Percentiles rank a stretch among this genome's conserved stretches.
Conservation (phyloP, 2,329 filamentous ascomycete species). For the Exserohilum turcica region DNA sequence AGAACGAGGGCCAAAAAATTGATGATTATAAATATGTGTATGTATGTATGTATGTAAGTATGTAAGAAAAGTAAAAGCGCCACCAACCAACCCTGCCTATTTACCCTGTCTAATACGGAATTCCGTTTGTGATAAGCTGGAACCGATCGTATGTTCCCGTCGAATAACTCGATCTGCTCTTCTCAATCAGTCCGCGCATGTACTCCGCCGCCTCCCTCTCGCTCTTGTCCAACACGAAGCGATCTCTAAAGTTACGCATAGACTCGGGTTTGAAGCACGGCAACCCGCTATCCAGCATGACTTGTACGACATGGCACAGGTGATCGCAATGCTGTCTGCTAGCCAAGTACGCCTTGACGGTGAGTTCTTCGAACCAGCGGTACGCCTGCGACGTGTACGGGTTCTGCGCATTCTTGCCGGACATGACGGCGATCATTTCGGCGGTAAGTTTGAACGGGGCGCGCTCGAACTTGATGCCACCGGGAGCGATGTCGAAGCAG, state of each 20-base stretch:
- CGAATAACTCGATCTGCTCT: conserved; percentile 86
- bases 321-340: conserved; percentile 85
- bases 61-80: not conserved
- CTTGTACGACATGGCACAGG: conserved; percentile 82
- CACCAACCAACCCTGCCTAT: not conserved
- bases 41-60: not conserved
- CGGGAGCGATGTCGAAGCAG: conserved; percentile 98
- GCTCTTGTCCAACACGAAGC: conserved; percentile 89
- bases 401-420: conserved; percentile 62
- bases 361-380: conserved; percentile 94
- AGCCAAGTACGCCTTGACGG: conserved; percentile 92
- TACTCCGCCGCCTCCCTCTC: conserved; percentile 95
- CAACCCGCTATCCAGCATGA: conserved; percentile 95
- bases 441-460: conserved; percentile 97
- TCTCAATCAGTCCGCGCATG: conserved; percentile 86
- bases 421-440: conserved; percentile 99
- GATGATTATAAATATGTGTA: not conserved
- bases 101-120: conserved; percentile 71
- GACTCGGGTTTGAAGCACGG: conserved; percentile 98
- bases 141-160: conserved; percentile 98
- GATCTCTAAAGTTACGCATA: conserved; percentile 86
- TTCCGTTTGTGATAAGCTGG: conserved; percentile 95
- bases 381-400: conserved; percentile 76
- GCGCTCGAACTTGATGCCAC: conserved; percentile 95
- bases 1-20: not conserved